phyloP scores from a whole-genome alignment of 208 protist species.

The Histomonas meleagridis region DNA sequence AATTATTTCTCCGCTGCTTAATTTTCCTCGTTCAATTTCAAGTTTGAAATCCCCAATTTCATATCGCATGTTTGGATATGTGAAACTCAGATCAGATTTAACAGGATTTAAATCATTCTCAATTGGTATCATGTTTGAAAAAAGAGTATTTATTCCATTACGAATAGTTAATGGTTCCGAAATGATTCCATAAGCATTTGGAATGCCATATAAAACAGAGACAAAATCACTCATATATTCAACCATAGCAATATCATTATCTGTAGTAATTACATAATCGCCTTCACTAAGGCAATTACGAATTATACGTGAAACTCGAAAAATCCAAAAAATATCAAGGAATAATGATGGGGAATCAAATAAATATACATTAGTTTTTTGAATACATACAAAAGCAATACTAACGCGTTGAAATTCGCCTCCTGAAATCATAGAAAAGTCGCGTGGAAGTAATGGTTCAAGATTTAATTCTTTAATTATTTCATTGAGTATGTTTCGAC shows the following conservation, averaged over 20 bases:
- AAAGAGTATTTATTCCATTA: conserved; percentile 98
- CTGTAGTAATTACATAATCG: conserved; percentile 76
- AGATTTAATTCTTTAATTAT: conserved; percentile 73
- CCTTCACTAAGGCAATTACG: conserved; percentile 61
- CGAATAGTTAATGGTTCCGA: conserved; percentile 96
- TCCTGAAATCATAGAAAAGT: conserved; percentile 85
- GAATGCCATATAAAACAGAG: conserved; percentile 92
- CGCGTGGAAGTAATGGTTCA: conserved; percentile 59
- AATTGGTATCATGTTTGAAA: conserved; percentile 94
- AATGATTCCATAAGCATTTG: conserved; percentile 97
- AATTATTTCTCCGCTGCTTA: conserved; percentile 87
- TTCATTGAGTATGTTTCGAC: conserved; percentile 57
- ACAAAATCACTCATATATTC: conserved; percentile 99
- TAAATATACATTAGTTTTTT: conserved; percentile 87
- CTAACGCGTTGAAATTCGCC: conserved; percentile 99
- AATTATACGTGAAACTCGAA: conserved; percentile 87
- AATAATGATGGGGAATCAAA: conserved; percentile 98
- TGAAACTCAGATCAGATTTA: conserved; percentile 84
- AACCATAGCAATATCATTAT: conserved; percentile 96
- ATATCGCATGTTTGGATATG: conserved; percentile 89
- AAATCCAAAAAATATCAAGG: conserved; percentile 95
- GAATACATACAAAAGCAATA: conserved; percentile 72
- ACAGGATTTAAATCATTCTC: conserved; percentile 98
- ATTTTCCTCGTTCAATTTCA: conserved; percentile 74
- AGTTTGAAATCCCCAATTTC: conserved; percentile 63